Evolutionary conservation across 2,329 filamentous ascomycete species (phyloP).

Genomic region (Zelopaecilomyces penicillatus): DNA sequence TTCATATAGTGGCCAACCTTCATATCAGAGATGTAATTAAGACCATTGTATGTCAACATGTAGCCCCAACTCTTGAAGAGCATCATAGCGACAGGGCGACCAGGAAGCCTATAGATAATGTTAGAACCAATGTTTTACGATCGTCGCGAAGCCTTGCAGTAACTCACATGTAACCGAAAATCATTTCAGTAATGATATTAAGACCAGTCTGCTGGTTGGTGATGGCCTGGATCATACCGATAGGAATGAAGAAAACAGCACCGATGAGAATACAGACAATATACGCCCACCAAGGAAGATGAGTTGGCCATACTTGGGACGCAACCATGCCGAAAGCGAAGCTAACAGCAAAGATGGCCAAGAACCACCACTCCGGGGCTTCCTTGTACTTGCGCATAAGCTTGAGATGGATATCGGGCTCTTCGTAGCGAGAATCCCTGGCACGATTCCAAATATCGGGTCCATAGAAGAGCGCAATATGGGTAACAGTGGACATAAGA

Average conservation of each 20-base stretch:
- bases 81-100: conserved; percentile 41
- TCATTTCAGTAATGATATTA: conserved; percentile 41
- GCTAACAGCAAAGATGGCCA: conserved; percentile 35
- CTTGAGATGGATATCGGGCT: conserved; percentile 42
- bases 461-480: conserved; percentile 45
- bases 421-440: conserved; percentile 26
- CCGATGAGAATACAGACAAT: conserved; percentile 33
- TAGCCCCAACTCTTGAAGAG: conserved; percentile 40
- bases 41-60: conserved; percentile 37
- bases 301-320: conserved; percentile 27
- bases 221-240: conserved; percentile 39
- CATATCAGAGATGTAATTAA: conserved; percentile 40
- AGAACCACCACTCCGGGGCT: conserved; percentile 51
- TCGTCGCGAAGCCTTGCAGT: neutral
- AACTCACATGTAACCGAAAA: conserved; percentile 36
- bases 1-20: conserved; percentile 48
- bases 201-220: conserved; percentile 40
- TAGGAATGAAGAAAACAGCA: conserved; percentile 32
- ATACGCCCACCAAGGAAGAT: conserved; percentile 36
- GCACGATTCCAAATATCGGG: conserved; percentile 33
- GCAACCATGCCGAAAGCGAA: conserved; percentile 38
- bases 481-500: conserved; percentile 43
- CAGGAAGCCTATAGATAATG: conserved; percentile 23
- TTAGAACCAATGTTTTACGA: neutral
- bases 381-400: conserved; percentile 50